Evolutionary conservation across 2,329 filamentous ascomycete species (phyloP).

Genomic region (Pseudophaeomoniella oleicola): DNA sequence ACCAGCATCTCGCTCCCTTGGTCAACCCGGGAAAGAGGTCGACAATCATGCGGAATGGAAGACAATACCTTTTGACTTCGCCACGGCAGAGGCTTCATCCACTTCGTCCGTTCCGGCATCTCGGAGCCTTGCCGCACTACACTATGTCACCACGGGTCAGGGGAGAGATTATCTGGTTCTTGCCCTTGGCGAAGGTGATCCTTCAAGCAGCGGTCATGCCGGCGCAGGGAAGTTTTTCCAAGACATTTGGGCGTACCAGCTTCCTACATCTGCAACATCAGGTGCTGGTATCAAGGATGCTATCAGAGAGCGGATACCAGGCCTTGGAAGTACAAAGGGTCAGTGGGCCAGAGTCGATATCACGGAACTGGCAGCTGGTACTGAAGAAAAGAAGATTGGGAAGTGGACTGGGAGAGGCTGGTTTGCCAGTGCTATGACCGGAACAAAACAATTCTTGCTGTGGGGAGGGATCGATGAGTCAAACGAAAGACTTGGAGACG

Average conservation of each 20-base stretch:
- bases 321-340: constrained; percentile 42
- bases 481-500: constrained; percentile 42
- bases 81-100: not conserved
- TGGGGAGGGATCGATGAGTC: constrained; percentile 44
- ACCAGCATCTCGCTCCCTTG: not conserved
- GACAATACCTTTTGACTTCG: not conserved
- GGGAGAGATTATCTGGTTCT: constrained; percentile 49
- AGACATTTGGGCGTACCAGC: constrained; percentile 52
- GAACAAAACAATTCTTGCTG: constrained; percentile 42
- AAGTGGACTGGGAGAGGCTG: constrained; percentile 39
- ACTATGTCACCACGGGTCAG: constrained; percentile 42
- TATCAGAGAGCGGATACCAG: constrained; percentile 34
- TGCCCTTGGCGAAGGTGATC: constrained; percentile 42
- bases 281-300: constrained; percentile 41
- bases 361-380: constrained; percentile 18
- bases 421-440: constrained; percentile 42
- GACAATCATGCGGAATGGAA: not conserved
- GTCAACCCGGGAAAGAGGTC: not conserved
- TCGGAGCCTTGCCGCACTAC: constrained; percentile 39
- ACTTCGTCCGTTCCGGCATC: constrained; percentile 23
- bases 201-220: constrained; percentile 34
- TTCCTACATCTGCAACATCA: constrained; percentile 38
- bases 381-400: constrained; percentile 30
- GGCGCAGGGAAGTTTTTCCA: constrained; percentile 40
- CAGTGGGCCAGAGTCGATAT: constrained; percentile 44